phyloP scores from a whole-genome alignment of 2,329 filamentous ascomycete species.

The Paraphoma sp. region DNA sequence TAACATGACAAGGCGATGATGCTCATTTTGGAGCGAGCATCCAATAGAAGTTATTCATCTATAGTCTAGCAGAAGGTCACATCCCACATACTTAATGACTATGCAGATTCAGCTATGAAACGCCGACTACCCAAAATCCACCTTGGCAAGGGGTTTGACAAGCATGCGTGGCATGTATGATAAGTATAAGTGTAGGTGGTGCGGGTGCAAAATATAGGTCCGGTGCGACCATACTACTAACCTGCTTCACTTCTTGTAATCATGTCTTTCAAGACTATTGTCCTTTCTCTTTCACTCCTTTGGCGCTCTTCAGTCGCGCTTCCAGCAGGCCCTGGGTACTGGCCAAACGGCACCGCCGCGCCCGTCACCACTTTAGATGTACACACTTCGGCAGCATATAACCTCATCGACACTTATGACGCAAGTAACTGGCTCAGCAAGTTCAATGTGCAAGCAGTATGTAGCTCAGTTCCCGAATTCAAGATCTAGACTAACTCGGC shows the following conservation, averaged over 20 bases:
- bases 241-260: slow-evolving; percentile 1
- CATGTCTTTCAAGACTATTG: slow-evolving; percentile 23
- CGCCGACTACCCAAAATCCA: slow-evolving; percentile 11
- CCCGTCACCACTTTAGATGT: slow-evolving; percentile 11
- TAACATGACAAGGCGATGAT: slow-evolving; percentile 26
- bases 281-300: slow-evolving; percentile 25
- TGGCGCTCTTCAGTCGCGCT: slow-evolving; percentile 26
- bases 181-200: slow-evolving; percentile 18
- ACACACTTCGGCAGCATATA: slow-evolving; percentile 27
- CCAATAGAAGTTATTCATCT: slow-evolving; percentile 20
- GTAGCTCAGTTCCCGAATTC: neutral
- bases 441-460: slow-evolving; percentile 43
- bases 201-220: neutral
- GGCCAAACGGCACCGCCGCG: slow-evolving; percentile 27
- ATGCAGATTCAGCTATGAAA: slow-evolving; percentile 1
- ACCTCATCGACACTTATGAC: slow-evolving; percentile 45
- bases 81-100: slow-evolving; percentile 3
- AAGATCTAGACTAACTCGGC: slow-evolving; percentile 3
- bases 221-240: slow-evolving; percentile 11
- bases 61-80: slow-evolving; percentile 17
- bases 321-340: slow-evolving; percentile 30
- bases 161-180: slow-evolving; percentile 5
- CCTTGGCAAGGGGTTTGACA: slow-evolving; percentile 1
- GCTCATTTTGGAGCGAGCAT: slow-evolving; percentile 15
- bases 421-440: slow-evolving; percentile 47